Evolutionary conservation across 2,329 filamentous ascomycete species (phyloP), one percentile per base, ranked within the genome.

Genomic region (Colletotrichum endophyticum): DNA sequence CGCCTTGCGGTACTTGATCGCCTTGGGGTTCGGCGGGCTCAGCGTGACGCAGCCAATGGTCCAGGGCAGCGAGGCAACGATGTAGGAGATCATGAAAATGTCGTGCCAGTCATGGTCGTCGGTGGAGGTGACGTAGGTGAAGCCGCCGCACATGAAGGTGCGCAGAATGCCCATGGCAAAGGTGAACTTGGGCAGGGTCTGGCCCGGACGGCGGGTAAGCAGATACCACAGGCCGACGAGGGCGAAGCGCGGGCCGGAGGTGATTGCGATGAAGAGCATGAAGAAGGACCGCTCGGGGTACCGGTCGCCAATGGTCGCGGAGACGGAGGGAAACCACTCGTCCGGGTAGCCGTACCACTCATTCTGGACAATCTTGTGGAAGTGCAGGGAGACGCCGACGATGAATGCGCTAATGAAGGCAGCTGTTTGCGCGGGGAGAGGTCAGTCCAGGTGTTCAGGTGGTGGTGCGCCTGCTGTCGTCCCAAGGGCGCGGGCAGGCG

Each of bases 101-200:
- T 99, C 97, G 84, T 99, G 97, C 96, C 96, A 99, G 85, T 98
- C 93, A 85, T 99, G 97, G 84, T 99, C 95, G 84, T 99, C 97
- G 59, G 97, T 99, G 78, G 97, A 99, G 30, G 97, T 99, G 77
- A 99, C 93, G 85, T 99, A 99, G 70, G 97, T 98, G 96, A 97
- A 99, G 75, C 97, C 97, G 80, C 96, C 97, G 83, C 97, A 99
- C 6, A 96, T 98, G 75, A 99, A 87, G 12, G 96, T 98, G 81
- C 97, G 93, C 82, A 99, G 94, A 69, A 98, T 80, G 72, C 97
- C 97, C 80, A 95, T 93, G 56, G 91, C 90, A 62, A 94, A 94
- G 77, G 99, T 90, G 78, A 97, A 93, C 83, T 95, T 96, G 22
- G 98, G 95, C 19, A 98, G 91, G 32, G 89, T 91, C 72, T 92